phyloP scores from a whole-genome alignment of 495 filamentous ascomycete species.

The Neurospora sp. region DNA sequence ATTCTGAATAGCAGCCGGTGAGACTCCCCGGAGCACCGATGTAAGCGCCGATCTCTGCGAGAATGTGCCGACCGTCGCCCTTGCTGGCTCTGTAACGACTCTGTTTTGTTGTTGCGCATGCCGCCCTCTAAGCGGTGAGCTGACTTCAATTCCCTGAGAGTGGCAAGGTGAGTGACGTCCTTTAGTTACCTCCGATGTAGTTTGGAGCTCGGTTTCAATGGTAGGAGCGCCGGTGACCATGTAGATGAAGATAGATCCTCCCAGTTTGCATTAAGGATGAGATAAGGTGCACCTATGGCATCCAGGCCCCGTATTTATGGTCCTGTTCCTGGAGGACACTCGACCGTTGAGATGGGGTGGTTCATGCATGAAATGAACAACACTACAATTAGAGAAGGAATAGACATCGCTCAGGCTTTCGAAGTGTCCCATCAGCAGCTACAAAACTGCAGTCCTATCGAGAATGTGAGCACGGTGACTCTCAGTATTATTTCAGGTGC shows the following conservation, averaged over 20 bases:
- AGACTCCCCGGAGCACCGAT: slow-evolving; percentile 63
- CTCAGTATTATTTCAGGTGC: neutral
- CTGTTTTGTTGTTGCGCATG: neutral
- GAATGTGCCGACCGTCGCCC: slow-evolving; percentile 31
- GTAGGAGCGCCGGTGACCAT: neutral
- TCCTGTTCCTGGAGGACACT: too few relatives aligned
- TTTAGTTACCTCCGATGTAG: neutral
- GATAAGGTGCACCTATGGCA: too few relatives aligned
- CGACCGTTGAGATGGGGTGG: too few relatives aligned
- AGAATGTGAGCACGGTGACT: too few relatives aligned
- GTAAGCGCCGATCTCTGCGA: slow-evolving; percentile 67
- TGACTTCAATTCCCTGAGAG: neutral
- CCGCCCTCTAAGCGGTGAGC: neutral
- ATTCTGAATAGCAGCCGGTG: slow-evolving; percentile 66
- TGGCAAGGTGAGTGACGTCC: neutral
- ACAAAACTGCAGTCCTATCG: too few relatives aligned
- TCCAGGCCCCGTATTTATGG: too few relatives aligned
- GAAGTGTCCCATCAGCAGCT: too few relatives aligned
- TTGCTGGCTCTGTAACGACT: slow-evolving; percentile 16
- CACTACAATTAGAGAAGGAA: too few relatives aligned
- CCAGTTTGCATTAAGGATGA: too few relatives aligned
- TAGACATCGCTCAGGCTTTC: too few relatives aligned
- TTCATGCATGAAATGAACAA: too few relatives aligned
- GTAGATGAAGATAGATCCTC: too few relatives aligned
- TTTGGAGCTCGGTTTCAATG: neutral